Evolutionary conservation across 2,329 filamentous ascomycete species (phyloP).

Genomic region (Aspergillus sp.): DNA sequence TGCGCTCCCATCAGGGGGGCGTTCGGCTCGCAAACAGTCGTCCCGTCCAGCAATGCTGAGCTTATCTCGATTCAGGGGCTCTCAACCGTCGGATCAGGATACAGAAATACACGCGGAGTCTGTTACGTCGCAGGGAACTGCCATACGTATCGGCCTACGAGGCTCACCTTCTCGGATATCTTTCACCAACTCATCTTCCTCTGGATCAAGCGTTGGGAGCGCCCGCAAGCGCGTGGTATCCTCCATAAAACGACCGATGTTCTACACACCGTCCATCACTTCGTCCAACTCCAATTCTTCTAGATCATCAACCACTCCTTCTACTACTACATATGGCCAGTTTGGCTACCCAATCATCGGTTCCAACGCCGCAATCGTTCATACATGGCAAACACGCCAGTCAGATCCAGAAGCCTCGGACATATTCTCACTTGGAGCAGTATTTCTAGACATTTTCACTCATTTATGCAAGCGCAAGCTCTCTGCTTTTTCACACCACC

Average conservation of each 20-base stretch:
- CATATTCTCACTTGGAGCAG: conserved; percentile 60
- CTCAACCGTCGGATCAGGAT: conserved; percentile 21
- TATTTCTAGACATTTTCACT: conserved; percentile 61
- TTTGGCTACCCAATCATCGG: conserved; percentile 37
- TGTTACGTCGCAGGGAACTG: conserved; percentile 37
- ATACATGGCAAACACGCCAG: conserved; percentile 43
- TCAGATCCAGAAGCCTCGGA: conserved; percentile 48
- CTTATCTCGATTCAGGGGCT: conserved; percentile 27
- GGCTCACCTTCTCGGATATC: conserved; percentile 34
- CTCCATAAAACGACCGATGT: conserved; percentile 29
- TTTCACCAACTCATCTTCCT: conserved; percentile 37
- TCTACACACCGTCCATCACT: conserved; percentile 37
- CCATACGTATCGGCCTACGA: conserved; percentile 35
- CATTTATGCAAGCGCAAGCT: conserved; percentile 59
- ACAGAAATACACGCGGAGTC: conserved; percentile 32
- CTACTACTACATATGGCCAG: conserved; percentile 17
- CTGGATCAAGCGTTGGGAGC: conserved; percentile 29
- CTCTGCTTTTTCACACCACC: conserved; percentile 58
- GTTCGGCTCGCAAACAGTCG: conserved; percentile 28
- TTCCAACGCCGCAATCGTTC: conserved; percentile 32
- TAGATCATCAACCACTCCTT: conserved; percentile 19
- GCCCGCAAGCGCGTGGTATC: conserved; percentile 20
- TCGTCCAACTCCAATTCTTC: conserved; percentile 30
- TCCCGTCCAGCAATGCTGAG: conserved; percentile 23
- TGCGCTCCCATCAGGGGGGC: background rate